Percentiles rank a stretch among this genome's conserved stretches.
Conservation (phyloP, 176 grass and related monocot species). For the Urochloa ruziziensis region DNA sequence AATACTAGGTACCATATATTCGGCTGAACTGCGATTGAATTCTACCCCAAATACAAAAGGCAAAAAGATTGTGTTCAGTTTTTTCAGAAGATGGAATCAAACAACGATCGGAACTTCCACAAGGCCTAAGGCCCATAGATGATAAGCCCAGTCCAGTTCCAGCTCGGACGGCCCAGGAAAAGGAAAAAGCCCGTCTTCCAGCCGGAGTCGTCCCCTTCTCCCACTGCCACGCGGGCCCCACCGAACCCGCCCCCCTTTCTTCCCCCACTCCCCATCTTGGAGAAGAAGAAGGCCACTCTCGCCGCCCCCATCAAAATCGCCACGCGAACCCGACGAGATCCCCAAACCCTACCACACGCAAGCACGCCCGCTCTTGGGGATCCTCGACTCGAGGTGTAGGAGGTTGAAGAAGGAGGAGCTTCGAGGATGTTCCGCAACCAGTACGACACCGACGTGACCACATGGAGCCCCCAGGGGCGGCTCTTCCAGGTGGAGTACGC, state of each 20-base stretch:
- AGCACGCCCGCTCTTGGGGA: neutral
- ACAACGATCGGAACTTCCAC: neutral
- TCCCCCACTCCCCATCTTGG: slow-evolving; percentile 8
- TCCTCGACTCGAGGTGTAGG: neutral
- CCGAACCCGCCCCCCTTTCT: neutral
- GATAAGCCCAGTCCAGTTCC: neutral
- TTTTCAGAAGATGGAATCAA: too few relatives aligned
- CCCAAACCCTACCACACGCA: slow-evolving; percentile 23
- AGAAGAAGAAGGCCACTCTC: slow-evolving; percentile 29
- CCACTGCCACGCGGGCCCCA: slow-evolving; percentile 21
- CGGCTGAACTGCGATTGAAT: neutral
- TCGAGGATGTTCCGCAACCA: slow-evolving; percentile 82
- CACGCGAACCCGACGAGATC: neutral
- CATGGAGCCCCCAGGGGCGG: slow-evolving; percentile 87
- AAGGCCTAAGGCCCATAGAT: neutral
- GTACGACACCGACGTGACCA: slow-evolving; percentile 96
- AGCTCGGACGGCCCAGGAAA: neutral
- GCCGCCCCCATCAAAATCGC: neutral
- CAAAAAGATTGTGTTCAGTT: neutral
- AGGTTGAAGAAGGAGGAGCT: neutral
- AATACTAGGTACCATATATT: neutral
- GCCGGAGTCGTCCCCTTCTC: neutral
- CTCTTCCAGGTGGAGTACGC: slow-evolving; percentile 99
- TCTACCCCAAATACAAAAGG: neutral
- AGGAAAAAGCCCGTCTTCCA: neutral